Percentiles rank a stretch among this genome's conserved stretches.
Conservation (phyloP, 352 stramenopile species). For the Phytophthora crassamura region DNA sequence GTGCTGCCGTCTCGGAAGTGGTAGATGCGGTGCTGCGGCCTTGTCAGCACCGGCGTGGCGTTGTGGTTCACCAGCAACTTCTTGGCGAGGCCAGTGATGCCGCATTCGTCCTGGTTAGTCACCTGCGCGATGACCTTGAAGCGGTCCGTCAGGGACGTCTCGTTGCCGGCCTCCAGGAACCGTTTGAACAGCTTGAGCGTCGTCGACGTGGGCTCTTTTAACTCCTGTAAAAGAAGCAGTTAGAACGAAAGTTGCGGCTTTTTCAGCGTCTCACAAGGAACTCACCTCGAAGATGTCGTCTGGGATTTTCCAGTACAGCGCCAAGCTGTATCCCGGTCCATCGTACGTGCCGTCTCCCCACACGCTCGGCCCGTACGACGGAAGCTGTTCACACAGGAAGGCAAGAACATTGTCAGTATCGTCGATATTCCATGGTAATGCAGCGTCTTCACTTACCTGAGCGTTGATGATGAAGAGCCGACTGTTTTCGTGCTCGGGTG, state of each 20-base stretch:
- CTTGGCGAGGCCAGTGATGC: conserved; percentile 76
- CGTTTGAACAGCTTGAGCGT: conserved; percentile 70
- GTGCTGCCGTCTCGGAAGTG: conserved; percentile 70
- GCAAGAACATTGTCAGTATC: background rate
- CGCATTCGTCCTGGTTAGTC: conserved; percentile 86
- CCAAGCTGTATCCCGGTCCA: conserved; percentile 75
- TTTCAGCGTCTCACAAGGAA: too few species aligned
- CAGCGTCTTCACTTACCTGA: conserved; percentile 51
- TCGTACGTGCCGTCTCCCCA: conserved; percentile 73
- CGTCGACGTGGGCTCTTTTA: conserved; percentile 64
- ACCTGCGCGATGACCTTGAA: conserved; percentile 91
- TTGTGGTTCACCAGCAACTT: conserved; percentile 86
- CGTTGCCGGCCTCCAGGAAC: conserved; percentile 72
- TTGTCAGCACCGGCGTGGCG: conserved; percentile 81
- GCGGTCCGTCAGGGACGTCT: conserved; percentile 75
- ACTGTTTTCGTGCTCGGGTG: conserved; percentile 55
- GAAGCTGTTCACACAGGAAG: conserved; percentile 54
- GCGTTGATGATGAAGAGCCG: conserved; percentile 86
- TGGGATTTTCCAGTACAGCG: conserved; percentile 86
- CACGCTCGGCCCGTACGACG: conserved; percentile 77
- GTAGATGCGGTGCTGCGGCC: conserved; percentile 86
- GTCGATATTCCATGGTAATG: background rate
- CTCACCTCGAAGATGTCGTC: conserved; percentile 61
- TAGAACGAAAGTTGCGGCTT: background rate
- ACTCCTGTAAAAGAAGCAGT: conserved; percentile 36